phyloP scores from a whole-genome alignment of 2,329 filamentous ascomycete species.

The Apiospora pterosperma region DNA sequence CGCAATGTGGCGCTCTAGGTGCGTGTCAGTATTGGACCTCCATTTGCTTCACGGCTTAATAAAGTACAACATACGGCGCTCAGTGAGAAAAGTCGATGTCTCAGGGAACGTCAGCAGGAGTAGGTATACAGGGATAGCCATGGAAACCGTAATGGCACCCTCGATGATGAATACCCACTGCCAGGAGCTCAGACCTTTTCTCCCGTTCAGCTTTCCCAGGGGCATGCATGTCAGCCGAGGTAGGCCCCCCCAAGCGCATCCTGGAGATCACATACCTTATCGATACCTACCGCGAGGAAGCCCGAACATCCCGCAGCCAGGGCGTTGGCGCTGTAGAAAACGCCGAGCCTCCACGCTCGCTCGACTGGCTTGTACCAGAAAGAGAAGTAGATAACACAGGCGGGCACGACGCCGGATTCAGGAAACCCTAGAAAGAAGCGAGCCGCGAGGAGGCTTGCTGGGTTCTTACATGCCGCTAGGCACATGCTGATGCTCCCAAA shows the following conservation, averaged over 20 bases:
- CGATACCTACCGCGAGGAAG: not conserved
- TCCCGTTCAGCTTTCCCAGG: conserved; percentile 7
- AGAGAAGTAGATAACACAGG: conserved; percentile 18
- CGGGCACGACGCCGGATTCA: conserved; percentile 24
- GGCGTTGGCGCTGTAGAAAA: not conserved
- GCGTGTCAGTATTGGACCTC: not conserved
- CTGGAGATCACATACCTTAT: not conserved
- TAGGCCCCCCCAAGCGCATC: too few relatives aligned
- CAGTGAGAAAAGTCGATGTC: not conserved
- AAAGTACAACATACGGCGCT: not conserved
- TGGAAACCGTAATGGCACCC: conserved; percentile 15
- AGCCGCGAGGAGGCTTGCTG: conserved; percentile 18
- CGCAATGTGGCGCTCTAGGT: not conserved
- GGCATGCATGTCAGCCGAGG: not conserved
- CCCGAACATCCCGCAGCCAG: not conserved
- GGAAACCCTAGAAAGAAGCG: conserved; percentile 21
- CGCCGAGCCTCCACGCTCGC: not conserved
- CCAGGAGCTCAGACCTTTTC: conserved; percentile 13
- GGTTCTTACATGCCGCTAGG: conserved; percentile 16
- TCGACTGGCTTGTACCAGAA: not conserved
- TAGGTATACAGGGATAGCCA: conserved; percentile 10
- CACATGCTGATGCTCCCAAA: conserved; percentile 22
- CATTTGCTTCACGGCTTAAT: too few relatives aligned
- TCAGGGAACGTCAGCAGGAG: conserved; percentile 10
- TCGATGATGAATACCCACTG: conserved; percentile 23